Evolutionary conservation across 495 filamentous ascomycete genomes (phyloP).

Genomic region (Thermothielavioides terrestris): DNA sequence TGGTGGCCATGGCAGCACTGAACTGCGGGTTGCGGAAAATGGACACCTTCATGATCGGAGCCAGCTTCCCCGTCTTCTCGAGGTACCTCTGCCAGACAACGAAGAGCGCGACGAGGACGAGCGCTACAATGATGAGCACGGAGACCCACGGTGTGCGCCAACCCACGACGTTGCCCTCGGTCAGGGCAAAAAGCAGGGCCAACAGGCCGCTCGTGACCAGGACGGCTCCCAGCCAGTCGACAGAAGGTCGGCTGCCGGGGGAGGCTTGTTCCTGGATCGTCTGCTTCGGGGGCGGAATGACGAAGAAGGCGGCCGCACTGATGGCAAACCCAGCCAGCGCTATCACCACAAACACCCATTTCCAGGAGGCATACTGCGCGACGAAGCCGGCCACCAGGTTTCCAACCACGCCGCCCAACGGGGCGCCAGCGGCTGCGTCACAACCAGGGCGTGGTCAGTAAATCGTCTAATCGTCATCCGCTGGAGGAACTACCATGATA

Average conservation of each 20-base stretch:
- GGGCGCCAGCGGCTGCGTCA: conserved; percentile 45
- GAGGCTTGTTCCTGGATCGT: conserved; percentile 22
- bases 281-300: conserved; percentile 51
- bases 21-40: conserved; percentile 46
- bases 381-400: conserved; percentile 48
- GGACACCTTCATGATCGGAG: conserved; percentile 53
- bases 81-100: conserved; percentile 56
- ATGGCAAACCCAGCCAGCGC: conserved; percentile 54
- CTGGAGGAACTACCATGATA: too few species aligned
- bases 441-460: too few species aligned
- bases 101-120: conserved; percentile 51
- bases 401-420: conserved; percentile 46
- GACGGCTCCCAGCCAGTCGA: conserved; percentile 59
- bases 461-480: too few species aligned
- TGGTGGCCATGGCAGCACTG: conserved; percentile 51
- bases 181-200: conserved; percentile 52
- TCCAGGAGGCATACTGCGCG: conserved; percentile 48
- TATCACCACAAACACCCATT: conserved; percentile 58
- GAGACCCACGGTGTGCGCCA: conserved; percentile 61
- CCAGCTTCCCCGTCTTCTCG: conserved; percentile 31
- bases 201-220: conserved; percentile 56
- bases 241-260: conserved; percentile 28
- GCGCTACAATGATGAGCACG: conserved; percentile 52
- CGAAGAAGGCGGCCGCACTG: conserved; percentile 50
- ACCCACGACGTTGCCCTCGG: conserved; percentile 56